These are phyloP conservation scores for Ogataea populi-albae DNA, from an alignment of 805 yeast species.

Conservation along the genomic window DNA sequence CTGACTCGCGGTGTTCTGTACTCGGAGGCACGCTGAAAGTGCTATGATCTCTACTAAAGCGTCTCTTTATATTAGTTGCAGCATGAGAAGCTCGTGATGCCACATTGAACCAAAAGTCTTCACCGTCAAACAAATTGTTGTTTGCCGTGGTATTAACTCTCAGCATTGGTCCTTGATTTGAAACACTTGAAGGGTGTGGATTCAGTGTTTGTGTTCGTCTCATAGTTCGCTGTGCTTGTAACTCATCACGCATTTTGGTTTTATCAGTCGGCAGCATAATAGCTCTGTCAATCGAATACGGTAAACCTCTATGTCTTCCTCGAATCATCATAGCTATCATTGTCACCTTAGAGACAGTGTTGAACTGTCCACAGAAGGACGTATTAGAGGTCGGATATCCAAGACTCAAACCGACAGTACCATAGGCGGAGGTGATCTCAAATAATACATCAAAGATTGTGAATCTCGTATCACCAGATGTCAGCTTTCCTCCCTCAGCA, in stretches of 20 bases:
- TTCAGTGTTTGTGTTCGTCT: conserved; percentile 27
- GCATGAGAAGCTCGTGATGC: conserved; percentile 13
- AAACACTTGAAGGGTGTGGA: conserved; percentile 4
- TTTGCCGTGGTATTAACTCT: conserved; percentile 16
- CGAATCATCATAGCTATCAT: conserved; percentile 88
- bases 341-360: conserved; percentile 72
- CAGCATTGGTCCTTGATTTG: conserved; percentile 11
- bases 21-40: too few species aligned
- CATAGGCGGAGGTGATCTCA: conserved; percentile 92
- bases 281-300: conserved; percentile 91
- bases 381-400: conserved; percentile 71
- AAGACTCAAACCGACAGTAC: conserved; percentile 89
- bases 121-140: conserved; percentile 3
- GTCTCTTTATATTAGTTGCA: conserved; percentile 13
- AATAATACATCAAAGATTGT: conserved; percentile 72
- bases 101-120: conserved; percentile 8
- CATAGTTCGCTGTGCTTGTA: conserved; percentile 49
- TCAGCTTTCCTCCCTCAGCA: conserved; percentile 69
- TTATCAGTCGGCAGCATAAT: conserved; percentile 76
- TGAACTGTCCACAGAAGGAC: conserved; percentile 73
- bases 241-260: conserved; percentile 57
- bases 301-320: conserved; percentile 96
- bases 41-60: too few species aligned
- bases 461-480: conserved; percentile 45
- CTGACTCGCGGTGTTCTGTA: too few species aligned